Percentiles rank a stretch among this genome's conserved stretches.
Evolutionary conservation across 2,329 filamentous ascomycete species (phyloP).

Genomic region (Ophiocordyceps australis): DNA sequence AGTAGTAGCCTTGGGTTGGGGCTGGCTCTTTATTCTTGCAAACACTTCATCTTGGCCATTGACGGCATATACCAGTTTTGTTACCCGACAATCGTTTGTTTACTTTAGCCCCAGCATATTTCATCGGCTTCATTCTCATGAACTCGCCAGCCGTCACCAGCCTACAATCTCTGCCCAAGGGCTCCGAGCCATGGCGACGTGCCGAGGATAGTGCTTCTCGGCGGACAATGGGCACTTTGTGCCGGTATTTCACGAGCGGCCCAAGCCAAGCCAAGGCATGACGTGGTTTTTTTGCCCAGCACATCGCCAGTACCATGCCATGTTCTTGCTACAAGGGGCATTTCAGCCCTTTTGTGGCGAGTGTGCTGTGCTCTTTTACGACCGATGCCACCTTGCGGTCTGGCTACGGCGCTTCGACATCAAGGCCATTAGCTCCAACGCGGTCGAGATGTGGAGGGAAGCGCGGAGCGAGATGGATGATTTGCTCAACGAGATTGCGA

Average conservation of each 20-base stretch:
- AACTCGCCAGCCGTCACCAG: too few relatives aligned
- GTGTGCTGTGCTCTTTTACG: constrained; percentile 12
- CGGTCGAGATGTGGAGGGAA: neutral
- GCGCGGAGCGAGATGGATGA: constrained; percentile 1
- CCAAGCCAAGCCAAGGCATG: too few relatives aligned
- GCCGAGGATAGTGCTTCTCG: constrained; percentile 9
- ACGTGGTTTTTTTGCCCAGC: constrained; percentile 13
- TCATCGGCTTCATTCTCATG: too few relatives aligned
- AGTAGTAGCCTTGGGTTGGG: too few relatives aligned
- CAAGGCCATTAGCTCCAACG: constrained; percentile 1
- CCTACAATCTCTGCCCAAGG: too few relatives aligned
- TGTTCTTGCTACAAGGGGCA: constrained; percentile 3
- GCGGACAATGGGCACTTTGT: neutral
- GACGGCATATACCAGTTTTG: too few relatives aligned
- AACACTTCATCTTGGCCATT: too few relatives aligned
- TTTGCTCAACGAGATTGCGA: constrained; percentile 1
- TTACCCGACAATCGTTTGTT: too few relatives aligned
- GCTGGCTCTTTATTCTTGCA: too few relatives aligned
- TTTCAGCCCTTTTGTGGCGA: constrained; percentile 14
- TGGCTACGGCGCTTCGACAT: constrained; percentile 8
- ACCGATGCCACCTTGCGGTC: constrained; percentile 1
- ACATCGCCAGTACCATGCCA: constrained; percentile 10
- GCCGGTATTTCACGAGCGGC: constrained; percentile 6
- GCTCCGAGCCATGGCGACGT: too few relatives aligned
- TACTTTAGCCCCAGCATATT: too few relatives aligned